phyloP scores from a whole-genome alignment of 148 eudicot species.

The Rhododendron williamsianum region DNA sequence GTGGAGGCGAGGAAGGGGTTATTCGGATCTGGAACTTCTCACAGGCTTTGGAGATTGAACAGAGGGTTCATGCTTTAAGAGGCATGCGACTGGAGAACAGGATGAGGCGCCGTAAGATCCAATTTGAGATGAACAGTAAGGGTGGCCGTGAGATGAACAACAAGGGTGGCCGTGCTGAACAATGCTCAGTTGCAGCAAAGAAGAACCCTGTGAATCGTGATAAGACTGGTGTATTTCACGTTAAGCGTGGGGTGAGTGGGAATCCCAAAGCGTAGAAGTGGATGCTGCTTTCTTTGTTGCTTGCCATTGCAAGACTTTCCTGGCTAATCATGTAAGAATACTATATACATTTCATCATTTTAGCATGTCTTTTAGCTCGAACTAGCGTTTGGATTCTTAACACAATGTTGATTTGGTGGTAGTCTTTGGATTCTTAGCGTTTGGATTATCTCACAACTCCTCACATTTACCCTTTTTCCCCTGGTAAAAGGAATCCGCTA shows the following conservation, averaged over 20 bases:
- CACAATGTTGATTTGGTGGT: not conserved
- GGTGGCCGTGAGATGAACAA: conserved; percentile 48
- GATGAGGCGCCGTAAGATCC: conserved; percentile 84
- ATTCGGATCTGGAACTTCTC: conserved; percentile 95
- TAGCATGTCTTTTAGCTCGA: not conserved
- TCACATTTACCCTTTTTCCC: not conserved
- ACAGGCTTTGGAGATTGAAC: conserved; percentile 70
- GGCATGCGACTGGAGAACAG: conserved; percentile 70
- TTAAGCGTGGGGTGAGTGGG: conserved; percentile 59
- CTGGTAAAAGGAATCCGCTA: not conserved
- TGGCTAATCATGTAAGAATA: conserved; percentile 4
- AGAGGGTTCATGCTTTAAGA: conserved; percentile 48
- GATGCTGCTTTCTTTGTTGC: not conserved
- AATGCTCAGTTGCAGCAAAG: conserved; percentile 67
- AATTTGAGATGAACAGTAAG: conserved; percentile 56
- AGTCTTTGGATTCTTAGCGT: not conserved
- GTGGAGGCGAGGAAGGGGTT: conserved; percentile 85
- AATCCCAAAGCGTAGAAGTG: conserved; percentile 61
- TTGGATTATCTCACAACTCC: not conserved
- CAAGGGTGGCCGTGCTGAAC: conserved; percentile 48
- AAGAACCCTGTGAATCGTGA: conserved; percentile 64
- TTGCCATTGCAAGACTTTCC: not conserved
- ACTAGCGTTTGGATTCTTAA: not conserved
- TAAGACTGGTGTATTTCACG: conserved; percentile 53
- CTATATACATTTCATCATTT: not conserved